Evolutionary conservation across 1,139 yeast genomes (phyloP), one percentile per base, ranked within the genome.

Genomic region (Lodderomyces oxycetoniae): DNA sequence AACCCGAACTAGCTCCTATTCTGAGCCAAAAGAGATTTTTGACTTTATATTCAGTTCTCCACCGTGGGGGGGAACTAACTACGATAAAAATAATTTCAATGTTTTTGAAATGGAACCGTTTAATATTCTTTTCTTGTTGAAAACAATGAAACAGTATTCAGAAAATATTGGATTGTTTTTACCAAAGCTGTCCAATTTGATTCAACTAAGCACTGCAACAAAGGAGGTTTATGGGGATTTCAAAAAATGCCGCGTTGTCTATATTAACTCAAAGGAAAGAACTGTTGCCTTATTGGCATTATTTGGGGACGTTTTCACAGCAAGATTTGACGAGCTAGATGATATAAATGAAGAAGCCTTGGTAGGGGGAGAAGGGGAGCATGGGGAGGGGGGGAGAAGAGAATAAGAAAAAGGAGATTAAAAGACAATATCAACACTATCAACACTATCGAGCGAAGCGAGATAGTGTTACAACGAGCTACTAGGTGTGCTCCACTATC

Each of bases 21-120:
- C 22, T 19, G 10, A 7, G 7, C 42, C 56, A 1, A 32, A 41
- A 10, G 38, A 46, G n/a, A 56, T 61, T 3, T 67, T 79, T 28
- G 93, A 84, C 48, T 70, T 85, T 30, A 67, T 83, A 5, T 89
- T 87, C 57, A 72, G 80, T 16, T 86, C 96, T 4, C 97, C 97
- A 1, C 97, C 97, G 0, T 91, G 98, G 98, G 97, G 97, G 11
- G 98, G 98, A 0, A 87, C 93, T 0, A 54, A 61, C 4, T 91
- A 89, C 57, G 58, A 62, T 23, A 48, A 60, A 8, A 63, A 62
- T 1, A 47, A 53, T 0, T 84, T 76, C 60, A 77, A 79, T 43
- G 41, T 61, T 26, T 39, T 44, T 34, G 16, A 45, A 31, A 54
- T 65, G 71, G 50, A 60, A 35, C 89, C 93, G 2, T 60, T 77